Conservation (phyloP, 106 monocot genomes). For the Dendrobium huoshanense region DNA sequence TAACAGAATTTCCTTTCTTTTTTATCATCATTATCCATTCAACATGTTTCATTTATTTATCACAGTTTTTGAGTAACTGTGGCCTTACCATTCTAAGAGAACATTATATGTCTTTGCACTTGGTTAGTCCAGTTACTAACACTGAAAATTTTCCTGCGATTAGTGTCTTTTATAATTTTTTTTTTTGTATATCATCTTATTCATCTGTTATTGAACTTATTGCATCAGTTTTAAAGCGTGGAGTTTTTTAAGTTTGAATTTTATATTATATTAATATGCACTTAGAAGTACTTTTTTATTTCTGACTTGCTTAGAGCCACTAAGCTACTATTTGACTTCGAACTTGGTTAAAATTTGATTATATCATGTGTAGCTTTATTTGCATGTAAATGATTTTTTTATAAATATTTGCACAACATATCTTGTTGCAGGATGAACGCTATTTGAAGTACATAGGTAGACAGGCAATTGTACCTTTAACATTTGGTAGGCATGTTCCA, state of each 20-base stretch:
- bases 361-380: neutral
- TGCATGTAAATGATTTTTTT: neutral
- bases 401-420: neutral
- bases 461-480: slow-evolving; percentile 92
- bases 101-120: neutral
- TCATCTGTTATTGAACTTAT: neutral
- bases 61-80: too few species aligned
- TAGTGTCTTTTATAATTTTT: neutral
- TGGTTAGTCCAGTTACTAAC: neutral
- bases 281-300: too few species aligned
- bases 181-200: neutral
- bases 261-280: too few species aligned
- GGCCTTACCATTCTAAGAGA: neutral
- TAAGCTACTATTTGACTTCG: neutral
- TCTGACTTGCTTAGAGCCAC: too few species aligned
- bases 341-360: neutral
- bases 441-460: slow-evolving; percentile 81
- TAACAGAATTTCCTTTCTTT: too few species aligned
- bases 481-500: slow-evolving; percentile 90
- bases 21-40: too few species aligned
- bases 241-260: too few species aligned
- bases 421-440: slow-evolving; percentile 74
- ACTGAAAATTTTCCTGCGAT: neutral
- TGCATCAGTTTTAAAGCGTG: neutral
- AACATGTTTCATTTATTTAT: too few species aligned